These are phyloP conservation scores for Cladophialophora bantiana DNA, from an alignment of 2,329 filamentous ascomycete species.

Conservation along the genomic window DNA sequence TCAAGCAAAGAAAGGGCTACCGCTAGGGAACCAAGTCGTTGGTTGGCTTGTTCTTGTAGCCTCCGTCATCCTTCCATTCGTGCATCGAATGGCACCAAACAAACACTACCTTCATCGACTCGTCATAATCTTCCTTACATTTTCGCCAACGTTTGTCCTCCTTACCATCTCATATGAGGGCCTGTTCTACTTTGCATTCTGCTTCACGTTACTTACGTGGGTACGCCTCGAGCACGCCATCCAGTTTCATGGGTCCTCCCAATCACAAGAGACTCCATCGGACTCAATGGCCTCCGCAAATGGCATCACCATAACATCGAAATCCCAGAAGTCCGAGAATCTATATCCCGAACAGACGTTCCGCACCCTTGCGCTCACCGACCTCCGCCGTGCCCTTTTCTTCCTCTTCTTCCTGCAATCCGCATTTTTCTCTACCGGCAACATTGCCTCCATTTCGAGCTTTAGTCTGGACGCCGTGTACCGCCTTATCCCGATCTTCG, in stretches of 20 bases:
- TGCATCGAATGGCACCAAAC: slow-evolving; percentile 81
- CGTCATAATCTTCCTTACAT: slow-evolving; percentile 87
- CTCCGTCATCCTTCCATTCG: slow-evolving; percentile 79
- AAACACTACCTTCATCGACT: slow-evolving; percentile 89
- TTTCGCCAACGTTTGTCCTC: slow-evolving; percentile 92
- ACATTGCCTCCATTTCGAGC: slow-evolving; percentile 89
- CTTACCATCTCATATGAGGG: slow-evolving; percentile 97
- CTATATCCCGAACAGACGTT: slow-evolving; percentile 47
- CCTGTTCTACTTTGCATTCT: slow-evolving; percentile 92
- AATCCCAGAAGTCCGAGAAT: slow-evolving; percentile 43
- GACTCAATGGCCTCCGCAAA: slow-evolving; percentile 27
- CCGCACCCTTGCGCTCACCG: slow-evolving; percentile 78
- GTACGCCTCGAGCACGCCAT: slow-evolving; percentile 87
- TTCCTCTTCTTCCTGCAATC: slow-evolving; percentile 95
- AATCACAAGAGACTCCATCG: neutral
- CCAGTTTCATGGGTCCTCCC: slow-evolving; percentile 39
- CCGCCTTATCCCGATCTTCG: slow-evolving; percentile 88
- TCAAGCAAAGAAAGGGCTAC: slow-evolving; percentile 83
- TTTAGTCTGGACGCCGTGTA: slow-evolving; percentile 92
- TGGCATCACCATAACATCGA: slow-evolving; percentile 37
- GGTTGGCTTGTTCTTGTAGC: slow-evolving; percentile 83
- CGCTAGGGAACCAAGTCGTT: slow-evolving; percentile 83
- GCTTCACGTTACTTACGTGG: slow-evolving; percentile 82
- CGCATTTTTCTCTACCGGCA: slow-evolving; percentile 95
- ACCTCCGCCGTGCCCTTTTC: slow-evolving; percentile 87